Percentiles rank a stretch among this genome's conserved stretches.
Evolutionary conservation across 805 yeast genomes (phyloP).

Genomic region (Monosporozyma servazzii): DNA sequence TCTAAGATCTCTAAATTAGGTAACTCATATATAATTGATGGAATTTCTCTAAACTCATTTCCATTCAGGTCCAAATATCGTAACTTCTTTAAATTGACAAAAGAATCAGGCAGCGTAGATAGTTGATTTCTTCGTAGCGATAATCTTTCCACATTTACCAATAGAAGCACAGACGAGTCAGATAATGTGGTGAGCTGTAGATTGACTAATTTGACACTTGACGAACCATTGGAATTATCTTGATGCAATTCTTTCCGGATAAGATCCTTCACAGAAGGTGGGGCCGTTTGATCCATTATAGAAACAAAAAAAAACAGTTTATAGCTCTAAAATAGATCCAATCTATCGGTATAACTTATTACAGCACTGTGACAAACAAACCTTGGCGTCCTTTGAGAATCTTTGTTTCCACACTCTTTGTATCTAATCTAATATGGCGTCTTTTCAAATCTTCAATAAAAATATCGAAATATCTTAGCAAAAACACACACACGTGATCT

Average conservation of each 20-base stretch:
- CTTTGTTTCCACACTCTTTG: neutral
- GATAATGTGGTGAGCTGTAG: constrained; percentile 34
- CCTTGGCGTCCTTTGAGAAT: neutral
- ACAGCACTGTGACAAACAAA: too few relatives aligned
- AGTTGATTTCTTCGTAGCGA: constrained; percentile 47
- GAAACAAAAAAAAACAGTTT: neutral
- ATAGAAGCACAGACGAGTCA: constrained; percentile 30
- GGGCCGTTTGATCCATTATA: neutral
- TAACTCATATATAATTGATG: constrained; percentile 34
- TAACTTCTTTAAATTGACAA: constrained; percentile 37
- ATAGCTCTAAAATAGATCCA: neutral
- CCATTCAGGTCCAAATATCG: constrained; percentile 58
- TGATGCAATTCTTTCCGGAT: constrained; percentile 46
- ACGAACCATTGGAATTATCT: constrained; percentile 2
- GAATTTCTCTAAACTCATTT: constrained; percentile 47
- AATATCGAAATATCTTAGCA: neutral
- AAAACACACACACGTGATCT: neutral
- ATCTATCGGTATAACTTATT: neutral
- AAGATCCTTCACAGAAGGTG: constrained; percentile 18
- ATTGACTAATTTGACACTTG: constrained; percentile 33
- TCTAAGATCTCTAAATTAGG: constrained; percentile 54
- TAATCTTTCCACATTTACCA: constrained; percentile 39
- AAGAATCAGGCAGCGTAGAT: constrained; percentile 38
- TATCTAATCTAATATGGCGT: neutral
- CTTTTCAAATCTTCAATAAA: neutral